A percentile compares a stretch with the other conserved stretches of the same genome.
These are phyloP conservation scores for Berkeleyomyces rouxiae DNA, from an alignment of 2,329 filamentous ascomycete species.

Conservation along the genomic window DNA sequence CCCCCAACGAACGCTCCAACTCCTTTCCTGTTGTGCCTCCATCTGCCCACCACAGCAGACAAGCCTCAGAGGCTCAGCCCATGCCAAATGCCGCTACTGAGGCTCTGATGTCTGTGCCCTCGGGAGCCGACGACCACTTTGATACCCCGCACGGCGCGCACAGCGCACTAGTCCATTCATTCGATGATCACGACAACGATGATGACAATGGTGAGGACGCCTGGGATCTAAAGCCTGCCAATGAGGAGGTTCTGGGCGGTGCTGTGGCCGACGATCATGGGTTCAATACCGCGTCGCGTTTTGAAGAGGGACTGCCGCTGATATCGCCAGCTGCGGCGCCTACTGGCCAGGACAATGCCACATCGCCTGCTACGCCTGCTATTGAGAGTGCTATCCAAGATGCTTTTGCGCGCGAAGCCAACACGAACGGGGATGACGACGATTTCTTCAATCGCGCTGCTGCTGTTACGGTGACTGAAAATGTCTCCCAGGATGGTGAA, in stretches of 20 bases:
- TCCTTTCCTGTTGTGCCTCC: slow-evolving; percentile 42
- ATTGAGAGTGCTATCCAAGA: slow-evolving; percentile 18
- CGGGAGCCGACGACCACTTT: background rate
- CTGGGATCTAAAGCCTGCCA: slow-evolving; percentile 7
- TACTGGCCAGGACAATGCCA: background rate
- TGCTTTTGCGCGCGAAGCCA: background rate
- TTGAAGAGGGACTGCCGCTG: slow-evolving; percentile 53
- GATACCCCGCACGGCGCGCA: slow-evolving; percentile 12
- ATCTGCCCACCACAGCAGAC: slow-evolving; percentile 2
- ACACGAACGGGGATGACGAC: slow-evolving; percentile 21
- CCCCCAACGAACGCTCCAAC: slow-evolving; percentile 40
- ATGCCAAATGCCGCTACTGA: slow-evolving; percentile 4
- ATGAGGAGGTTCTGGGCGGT: slow-evolving; percentile 22
- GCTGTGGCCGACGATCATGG: slow-evolving; percentile 26
- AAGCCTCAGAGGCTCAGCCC: background rate
- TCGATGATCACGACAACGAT: background rate
- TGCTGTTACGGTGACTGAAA: slow-evolving; percentile 20
- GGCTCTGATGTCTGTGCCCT: background rate
- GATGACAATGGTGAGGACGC: slow-evolving; percentile 2
- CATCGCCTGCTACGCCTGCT: background rate
- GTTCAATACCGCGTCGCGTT: slow-evolving; percentile 39
- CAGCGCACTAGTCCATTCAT: background rate
- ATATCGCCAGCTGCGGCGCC: slow-evolving; percentile 23
- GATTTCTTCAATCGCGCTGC: slow-evolving; percentile 38
- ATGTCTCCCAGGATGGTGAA: slow-evolving; percentile 20